phyloP scores from a whole-genome alignment of 2,329 filamentous ascomycete species.

The Colletotrichum sp. region DNA sequence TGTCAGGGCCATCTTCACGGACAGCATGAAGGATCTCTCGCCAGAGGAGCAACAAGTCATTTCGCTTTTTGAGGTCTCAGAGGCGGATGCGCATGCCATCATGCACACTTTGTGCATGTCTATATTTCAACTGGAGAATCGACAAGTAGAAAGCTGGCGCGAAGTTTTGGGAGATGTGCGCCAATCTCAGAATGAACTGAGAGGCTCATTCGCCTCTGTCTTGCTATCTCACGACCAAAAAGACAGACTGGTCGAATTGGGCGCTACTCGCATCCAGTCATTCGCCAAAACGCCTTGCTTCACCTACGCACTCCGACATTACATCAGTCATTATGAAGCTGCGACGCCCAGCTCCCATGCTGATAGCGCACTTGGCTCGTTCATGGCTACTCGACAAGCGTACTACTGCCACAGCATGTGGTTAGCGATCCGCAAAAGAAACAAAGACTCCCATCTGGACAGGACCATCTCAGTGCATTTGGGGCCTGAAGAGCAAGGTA shows the following conservation, averaged over 20 bases:
- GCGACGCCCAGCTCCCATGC: not conserved
- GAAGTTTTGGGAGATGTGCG: rapidly evolving
- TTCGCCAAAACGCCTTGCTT: not conserved
- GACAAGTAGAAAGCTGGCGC: rapidly evolving
- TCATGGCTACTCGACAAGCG: not conserved
- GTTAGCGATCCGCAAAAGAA: rapidly evolving
- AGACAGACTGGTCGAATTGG: too few species aligned
- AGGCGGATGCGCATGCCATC: not conserved
- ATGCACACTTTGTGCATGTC: not conserved
- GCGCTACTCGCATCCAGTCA: rapidly evolving
- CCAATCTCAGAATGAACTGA: not conserved
- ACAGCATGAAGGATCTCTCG: rapidly evolving
- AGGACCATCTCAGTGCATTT: not conserved
- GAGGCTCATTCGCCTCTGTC: too few species aligned
- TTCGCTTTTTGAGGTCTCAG: not conserved
- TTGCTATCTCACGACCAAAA: too few species aligned
- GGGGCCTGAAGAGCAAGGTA: rapidly evolving
- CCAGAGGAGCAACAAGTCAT: not conserved
- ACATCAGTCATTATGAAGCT: rapidly evolving
- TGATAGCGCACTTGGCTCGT: not conserved
- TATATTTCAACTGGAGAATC: not conserved
- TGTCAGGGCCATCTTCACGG: rapidly evolving
- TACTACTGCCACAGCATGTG: not conserved
- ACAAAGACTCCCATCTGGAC: not conserved
- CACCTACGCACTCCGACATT: not conserved